Conservation (phyloP, 805 yeast genomes). For the Candida nonsorbophila region DNA sequence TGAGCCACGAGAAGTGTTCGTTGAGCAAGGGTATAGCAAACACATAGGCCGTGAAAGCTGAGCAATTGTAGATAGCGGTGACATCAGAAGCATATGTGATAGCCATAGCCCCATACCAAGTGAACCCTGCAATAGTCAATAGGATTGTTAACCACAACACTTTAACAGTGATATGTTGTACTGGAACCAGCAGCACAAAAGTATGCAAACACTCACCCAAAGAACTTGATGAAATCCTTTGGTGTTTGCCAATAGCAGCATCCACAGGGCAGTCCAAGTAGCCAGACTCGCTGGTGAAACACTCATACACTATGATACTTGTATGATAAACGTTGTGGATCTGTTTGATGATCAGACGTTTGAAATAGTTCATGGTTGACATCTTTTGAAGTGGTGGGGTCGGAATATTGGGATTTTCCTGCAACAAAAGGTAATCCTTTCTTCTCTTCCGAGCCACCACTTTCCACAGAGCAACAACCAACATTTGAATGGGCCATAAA, state of each 20-base stretch:
- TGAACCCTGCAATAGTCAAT: slow-evolving; percentile 68
- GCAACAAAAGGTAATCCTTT: slow-evolving; percentile 6
- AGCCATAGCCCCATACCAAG: slow-evolving; percentile 85
- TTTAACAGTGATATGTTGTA: slow-evolving; percentile 41
- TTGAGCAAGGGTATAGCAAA: slow-evolving; percentile 72
- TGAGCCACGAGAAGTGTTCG: slow-evolving; percentile 60
- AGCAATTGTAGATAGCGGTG: slow-evolving; percentile 86
- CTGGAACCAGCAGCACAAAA: slow-evolving; percentile 41
- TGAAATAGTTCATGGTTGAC: slow-evolving; percentile 22
- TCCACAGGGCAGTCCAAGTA: slow-evolving; percentile 26
- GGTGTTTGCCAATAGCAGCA: slow-evolving; percentile 28
- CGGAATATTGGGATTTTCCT: slow-evolving; percentile 4
- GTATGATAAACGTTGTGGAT: slow-evolving; percentile 42
- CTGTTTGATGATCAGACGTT: slow-evolving; percentile 34
- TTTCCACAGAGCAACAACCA: slow-evolving; percentile 20
- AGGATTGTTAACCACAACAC: slow-evolving; percentile 47
- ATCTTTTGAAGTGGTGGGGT: slow-evolving; percentile 1
- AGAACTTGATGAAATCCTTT: slow-evolving; percentile 30
- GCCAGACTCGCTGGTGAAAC: slow-evolving; percentile 31
- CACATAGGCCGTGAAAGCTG: slow-evolving; percentile 82
- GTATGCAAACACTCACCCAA: slow-evolving; percentile 24
- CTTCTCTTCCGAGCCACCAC: slow-evolving; percentile 1
- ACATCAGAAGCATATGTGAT: slow-evolving; percentile 79
- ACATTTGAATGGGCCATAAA: slow-evolving; percentile 66
- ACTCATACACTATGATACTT: slow-evolving; percentile 36